Evolutionary conservation across 2,329 filamentous ascomycete genomes (phyloP).

Genomic region (Bimuria novae-zelandiae): DNA sequence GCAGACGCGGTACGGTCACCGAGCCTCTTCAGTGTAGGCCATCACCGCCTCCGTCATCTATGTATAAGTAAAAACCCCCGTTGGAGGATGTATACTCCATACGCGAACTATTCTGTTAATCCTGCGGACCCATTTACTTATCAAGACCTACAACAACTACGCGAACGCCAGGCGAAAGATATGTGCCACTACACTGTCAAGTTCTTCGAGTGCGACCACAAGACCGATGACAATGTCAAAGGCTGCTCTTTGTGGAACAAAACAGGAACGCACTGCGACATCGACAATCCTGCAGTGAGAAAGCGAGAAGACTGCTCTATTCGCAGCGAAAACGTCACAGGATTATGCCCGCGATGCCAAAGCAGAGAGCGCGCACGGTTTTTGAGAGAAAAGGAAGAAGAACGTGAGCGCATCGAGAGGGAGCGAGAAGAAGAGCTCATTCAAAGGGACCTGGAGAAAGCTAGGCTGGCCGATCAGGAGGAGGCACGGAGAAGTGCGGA

Average conservation of each 20-base stretch:
- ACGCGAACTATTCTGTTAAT: background rate
- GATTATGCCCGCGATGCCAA: background rate
- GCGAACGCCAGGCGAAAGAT: background rate
- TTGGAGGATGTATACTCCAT: background rate
- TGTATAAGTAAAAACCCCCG: background rate
- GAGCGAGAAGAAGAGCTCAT: constrained; percentile 4
- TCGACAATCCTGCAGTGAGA: background rate
- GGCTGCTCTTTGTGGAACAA: background rate
- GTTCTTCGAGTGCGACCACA: constrained; percentile 10
- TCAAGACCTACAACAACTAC: background rate
- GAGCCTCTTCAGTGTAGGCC: background rate
- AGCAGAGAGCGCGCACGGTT: background rate
- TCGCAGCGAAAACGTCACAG: background rate
- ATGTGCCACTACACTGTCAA: constrained; percentile 7
- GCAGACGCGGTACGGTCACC: background rate
- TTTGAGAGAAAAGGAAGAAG: background rate
- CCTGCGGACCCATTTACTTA: background rate
- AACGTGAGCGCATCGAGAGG: background rate
- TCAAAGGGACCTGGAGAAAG: constrained; percentile 8
- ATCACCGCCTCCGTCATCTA: background rate
- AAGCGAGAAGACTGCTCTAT: constrained; percentile 2
- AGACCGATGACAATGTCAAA: constrained; percentile 6
- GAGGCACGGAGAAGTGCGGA: constrained; percentile 3
- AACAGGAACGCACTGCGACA: constrained; percentile 5
- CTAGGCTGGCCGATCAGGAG: constrained; percentile 3